Evolutionary conservation across 805 yeast species (phyloP), one percentile per base, ranked within the genome.

Genomic region (Saccharomycopsis capsularis): DNA sequence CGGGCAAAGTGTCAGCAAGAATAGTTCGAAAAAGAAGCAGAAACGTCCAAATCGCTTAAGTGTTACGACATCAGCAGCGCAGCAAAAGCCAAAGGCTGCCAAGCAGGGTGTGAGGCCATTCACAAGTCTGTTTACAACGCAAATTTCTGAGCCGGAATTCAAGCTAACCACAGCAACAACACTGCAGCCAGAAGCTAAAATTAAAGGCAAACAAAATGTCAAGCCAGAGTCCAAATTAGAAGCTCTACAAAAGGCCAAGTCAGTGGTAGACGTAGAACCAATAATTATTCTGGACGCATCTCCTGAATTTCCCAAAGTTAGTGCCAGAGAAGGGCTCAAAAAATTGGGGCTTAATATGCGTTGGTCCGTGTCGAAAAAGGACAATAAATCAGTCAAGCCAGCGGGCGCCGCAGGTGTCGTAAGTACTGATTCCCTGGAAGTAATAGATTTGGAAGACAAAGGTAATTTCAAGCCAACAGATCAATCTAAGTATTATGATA

Each of bases 401-500:
- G 22, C 18, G 3, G 19, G 25, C 11, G 23, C 46, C 15, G 22
- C 27, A 32, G 7, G 11, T 22, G 39, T n/a, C 22, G 15, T 3
- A 21, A 22, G 22, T 19, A 3, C 27, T 6, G 22, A 39, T 21
- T 2, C 3, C 15, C 3, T 39, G 13, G 35, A 40, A 35, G 48
- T 36, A 18, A 15, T 18, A n/a, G 30, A 21, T 11, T 5, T 15
- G 23, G 35, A 38, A 24, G 40, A 22, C 15, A 16, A 39, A 21
- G 54, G 54, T 3, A 51, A 51, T 47, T 51, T 51, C 24, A 19
- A 15, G 2, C 46, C 48, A 6, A 38, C 46, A 19, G 40, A 38
- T 32, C 5, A 29, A 2, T 37, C 42, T 4, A 43, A 25, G 16
- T 50, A 52, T 27, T 52, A 52, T 21, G 51, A 52, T 36, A 47